Conservation (phyloP, 2,329 filamentous ascomycete genomes). For the Colletotrichum lini region DNA sequence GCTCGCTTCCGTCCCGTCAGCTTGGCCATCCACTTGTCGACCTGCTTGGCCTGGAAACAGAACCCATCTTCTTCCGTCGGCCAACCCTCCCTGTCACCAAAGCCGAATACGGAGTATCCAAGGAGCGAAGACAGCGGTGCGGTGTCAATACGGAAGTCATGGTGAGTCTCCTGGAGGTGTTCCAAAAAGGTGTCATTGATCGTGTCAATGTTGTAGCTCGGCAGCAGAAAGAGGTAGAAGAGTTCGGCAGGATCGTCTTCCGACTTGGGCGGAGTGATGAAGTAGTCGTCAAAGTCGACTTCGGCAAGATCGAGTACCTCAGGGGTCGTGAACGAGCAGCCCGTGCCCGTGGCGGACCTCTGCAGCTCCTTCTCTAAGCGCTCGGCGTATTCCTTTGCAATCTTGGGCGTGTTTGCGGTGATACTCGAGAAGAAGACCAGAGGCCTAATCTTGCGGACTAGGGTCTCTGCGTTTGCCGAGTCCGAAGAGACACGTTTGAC, state of each 20-base stretch:
- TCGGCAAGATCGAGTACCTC: constrained; percentile 84
- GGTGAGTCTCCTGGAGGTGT: constrained; percentile 91
- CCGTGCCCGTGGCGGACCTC: constrained; percentile 57
- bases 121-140: constrained; percentile 81
- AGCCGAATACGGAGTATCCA: constrained; percentile 94
- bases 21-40: constrained; percentile 98
- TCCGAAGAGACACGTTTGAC: constrained; percentile 39
- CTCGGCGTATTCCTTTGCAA: constrained; percentile 75
- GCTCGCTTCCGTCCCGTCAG: constrained; percentile 88
- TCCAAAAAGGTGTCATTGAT: constrained; percentile 90
- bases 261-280: constrained; percentile 80
- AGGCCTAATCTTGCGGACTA: constrained; percentile 72
- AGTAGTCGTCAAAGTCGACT: constrained; percentile 94
- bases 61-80: constrained; percentile 91
- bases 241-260: constrained; percentile 68
- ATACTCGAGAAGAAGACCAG: constrained; percentile 92
- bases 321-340: constrained; percentile 66
- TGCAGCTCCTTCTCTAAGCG: constrained; percentile 67
- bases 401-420: constrained; percentile 84
- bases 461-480: constrained; percentile 47
- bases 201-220: constrained; percentile 96
- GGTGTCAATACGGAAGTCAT: constrained; percentile 97
- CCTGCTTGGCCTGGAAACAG: constrained; percentile 90
- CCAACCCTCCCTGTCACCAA: constrained; percentile 94
- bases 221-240: constrained; percentile 88